A percentile compares a stretch with the other conserved stretches of the same genome.
Conservation (phyloP, 805 yeast genomes). For the Hanseniaspora valbyensis region DNA sequence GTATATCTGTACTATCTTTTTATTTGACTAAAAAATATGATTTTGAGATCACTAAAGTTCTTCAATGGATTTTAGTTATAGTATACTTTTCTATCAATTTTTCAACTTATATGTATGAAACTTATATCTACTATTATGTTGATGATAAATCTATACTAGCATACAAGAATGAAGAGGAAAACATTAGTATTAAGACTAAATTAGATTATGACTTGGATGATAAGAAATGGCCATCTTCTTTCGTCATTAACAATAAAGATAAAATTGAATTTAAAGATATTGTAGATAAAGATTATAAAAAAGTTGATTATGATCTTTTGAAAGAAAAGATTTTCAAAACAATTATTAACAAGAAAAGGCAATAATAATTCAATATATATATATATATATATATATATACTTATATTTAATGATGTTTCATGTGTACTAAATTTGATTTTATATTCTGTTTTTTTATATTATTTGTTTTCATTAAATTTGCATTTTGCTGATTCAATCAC, state of each 20-base stretch:
- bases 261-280: not conserved
- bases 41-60: not conserved
- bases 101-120: not conserved
- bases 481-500: no score
- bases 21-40: conserved; percentile 1
- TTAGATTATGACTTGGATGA: not conserved
- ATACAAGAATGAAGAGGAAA: conserved; percentile 1
- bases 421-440: no score
- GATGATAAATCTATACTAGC: not conserved
- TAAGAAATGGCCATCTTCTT: conserved; percentile 3
- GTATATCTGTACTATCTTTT: not conserved
- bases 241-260: not conserved
- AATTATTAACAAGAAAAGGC: not conserved
- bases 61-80: not conserved
- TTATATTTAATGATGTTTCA: no score
- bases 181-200: not conserved
- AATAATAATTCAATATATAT: no score
- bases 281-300: not conserved
- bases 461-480: no score
- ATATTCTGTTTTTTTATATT: no score
- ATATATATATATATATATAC: no score
- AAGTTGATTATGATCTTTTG: not conserved
- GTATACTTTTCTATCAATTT: not conserved
- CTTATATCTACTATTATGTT: not conserved
- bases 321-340: not conserved